These are phyloP conservation scores for Sechiopsis laciniata DNA, from an alignment of 306 rosid genomes.

Conservation along the genomic window DNA sequence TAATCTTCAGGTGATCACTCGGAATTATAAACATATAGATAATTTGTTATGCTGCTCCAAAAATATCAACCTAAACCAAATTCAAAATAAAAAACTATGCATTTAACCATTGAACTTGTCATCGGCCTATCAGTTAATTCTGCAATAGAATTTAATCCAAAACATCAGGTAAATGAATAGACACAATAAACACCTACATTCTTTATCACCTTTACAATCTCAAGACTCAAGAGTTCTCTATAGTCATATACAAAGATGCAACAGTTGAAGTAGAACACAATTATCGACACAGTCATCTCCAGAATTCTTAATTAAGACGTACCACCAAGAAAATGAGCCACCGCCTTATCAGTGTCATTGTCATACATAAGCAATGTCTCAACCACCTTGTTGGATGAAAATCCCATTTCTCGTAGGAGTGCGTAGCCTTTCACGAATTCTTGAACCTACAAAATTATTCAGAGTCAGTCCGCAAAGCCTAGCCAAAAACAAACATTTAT, in stretches of 20 bases:
- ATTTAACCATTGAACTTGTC: not conserved
- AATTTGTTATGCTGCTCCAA: not conserved
- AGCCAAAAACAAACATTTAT: too few relatives aligned
- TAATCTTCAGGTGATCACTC: not conserved
- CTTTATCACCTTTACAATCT: constrained; percentile 12
- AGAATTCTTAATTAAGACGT: constrained; percentile 42
- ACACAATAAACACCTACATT: not conserved
- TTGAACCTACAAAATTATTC: constrained; percentile 46
- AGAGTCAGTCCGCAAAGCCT: not conserved
- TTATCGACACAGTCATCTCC: not conserved
- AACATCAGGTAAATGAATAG: not conserved
- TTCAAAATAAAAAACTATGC: not conserved
- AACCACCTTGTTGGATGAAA: constrained; percentile 54
- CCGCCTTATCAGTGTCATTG: constrained; percentile 77
- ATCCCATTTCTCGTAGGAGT: constrained; percentile 80
- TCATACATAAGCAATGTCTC: constrained; percentile 72
- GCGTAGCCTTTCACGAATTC: constrained; percentile 67
- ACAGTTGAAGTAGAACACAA: not conserved
- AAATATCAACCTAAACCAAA: not conserved
- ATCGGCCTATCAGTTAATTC: not conserved
- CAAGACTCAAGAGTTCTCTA: not conserved
- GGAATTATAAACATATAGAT: not conserved
- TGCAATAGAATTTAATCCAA: not conserved
- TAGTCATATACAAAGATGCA: constrained; percentile 10
- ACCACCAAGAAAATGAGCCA: constrained; percentile 65